Percentiles rank a stretch among this genome's conserved stretches.
These are phyloP conservation scores for Xylaria digitata DNA, from an alignment of 2,329 filamentous ascomycete genomes.

Conservation along the genomic window DNA sequence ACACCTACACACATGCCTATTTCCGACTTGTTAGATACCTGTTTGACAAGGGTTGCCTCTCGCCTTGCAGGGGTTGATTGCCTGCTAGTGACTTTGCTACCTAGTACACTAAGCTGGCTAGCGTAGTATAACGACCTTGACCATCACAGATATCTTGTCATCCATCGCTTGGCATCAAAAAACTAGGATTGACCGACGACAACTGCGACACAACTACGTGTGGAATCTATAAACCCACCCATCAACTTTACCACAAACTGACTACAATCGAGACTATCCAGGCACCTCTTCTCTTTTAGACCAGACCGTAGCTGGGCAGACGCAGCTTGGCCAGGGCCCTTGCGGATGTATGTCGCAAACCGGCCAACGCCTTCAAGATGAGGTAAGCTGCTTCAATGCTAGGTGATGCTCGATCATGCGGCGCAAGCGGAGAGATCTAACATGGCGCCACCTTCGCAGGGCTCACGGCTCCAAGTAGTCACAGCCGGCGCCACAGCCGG, in stretches of 20 bases:
- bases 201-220: conserved; percentile 10
- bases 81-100: no score
- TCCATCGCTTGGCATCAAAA: conserved; percentile 1
- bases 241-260: background rate
- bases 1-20: no score
- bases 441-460: conserved; percentile 51
- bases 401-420: background rate
- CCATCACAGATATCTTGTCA: no score
- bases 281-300: conserved; percentile 4
- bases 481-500: conserved; percentile 74
- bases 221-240: background rate
- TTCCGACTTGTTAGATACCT: no score
- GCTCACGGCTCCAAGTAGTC: conserved; percentile 67
- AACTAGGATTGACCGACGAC: conserved; percentile 23
- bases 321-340: conserved; percentile 44
- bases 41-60: no score
- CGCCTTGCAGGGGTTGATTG: no score
- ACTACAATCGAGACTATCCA: background rate
- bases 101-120: no score
- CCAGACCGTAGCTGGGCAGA: background rate
- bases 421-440: conserved; percentile 11
- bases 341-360: conserved; percentile 58
- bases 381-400: conserved; percentile 54
- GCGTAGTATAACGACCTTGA: no score
- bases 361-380: conserved; percentile 66